Percentiles rank a stretch among this genome's conserved stretches.
phyloP scores from a whole-genome alignment of 1,139 yeast species.

The Saccharomyces hybrid region DNA sequence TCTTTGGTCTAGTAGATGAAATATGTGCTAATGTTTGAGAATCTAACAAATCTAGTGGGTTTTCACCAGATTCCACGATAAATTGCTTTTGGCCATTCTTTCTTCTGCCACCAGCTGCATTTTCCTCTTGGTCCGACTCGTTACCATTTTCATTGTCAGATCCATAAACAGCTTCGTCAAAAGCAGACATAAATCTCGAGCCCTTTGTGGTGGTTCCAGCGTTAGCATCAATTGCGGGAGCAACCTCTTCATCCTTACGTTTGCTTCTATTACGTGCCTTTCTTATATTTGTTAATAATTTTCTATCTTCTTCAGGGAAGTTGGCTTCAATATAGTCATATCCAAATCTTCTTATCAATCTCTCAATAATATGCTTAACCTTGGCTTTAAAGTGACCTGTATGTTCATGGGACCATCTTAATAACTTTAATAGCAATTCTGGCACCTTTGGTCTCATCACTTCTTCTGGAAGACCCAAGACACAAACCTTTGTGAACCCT shows the following conservation, averaged over 20 bases:
- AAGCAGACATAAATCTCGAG: constrained; percentile 63
- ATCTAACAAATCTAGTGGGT: constrained; percentile 85
- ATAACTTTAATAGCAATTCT: constrained; percentile 58
- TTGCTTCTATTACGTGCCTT: constrained; percentile 79
- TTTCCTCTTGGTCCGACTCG: constrained; percentile 27
- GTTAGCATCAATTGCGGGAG: constrained; percentile 7
- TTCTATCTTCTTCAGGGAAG: constrained; percentile 85
- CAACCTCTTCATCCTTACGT: constrained; percentile 45
- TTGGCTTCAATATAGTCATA: constrained; percentile 66
- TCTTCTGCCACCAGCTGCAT: constrained; percentile 18
- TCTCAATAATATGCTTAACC: constrained; percentile 86
- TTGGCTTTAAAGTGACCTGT: constrained; percentile 89
- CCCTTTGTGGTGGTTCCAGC: constrained; percentile 27
- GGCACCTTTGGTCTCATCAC: constrained; percentile 60
- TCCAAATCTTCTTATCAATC: constrained; percentile 85
- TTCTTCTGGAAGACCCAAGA: constrained; percentile 76
- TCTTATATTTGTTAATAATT: constrained; percentile 74
- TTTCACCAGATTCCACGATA: constrained; percentile 71
- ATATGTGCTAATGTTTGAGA: constrained; percentile 78
- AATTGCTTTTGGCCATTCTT: constrained; percentile 41
- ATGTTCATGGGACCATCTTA: constrained; percentile 94
- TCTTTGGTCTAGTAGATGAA: constrained; percentile 74
- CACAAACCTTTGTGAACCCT: constrained; percentile 90
- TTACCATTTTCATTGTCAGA: constrained; percentile 36
- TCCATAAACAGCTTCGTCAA: constrained; percentile 61